Evolutionary conservation across 2,329 filamentous ascomycete species (phyloP), one percentile per base, ranked within the genome.

Genomic region (Colletotrichum sp.): DNA sequence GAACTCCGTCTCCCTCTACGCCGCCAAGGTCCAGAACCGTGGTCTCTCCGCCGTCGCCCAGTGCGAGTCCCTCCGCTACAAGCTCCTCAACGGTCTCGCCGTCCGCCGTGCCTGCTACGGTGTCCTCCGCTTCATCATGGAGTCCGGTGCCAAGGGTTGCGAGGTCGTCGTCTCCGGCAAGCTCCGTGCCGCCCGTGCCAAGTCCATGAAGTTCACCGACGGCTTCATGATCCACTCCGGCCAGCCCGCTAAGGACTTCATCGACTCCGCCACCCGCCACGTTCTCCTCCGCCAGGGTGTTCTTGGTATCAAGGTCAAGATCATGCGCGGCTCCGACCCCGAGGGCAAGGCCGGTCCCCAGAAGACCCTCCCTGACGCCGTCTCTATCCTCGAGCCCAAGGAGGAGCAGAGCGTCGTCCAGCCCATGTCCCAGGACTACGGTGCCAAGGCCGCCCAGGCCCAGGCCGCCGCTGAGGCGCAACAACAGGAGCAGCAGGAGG

Each of bases 141-240:
- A 99, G 95, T 95, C 92, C 83, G 97, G 97, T 86, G 97, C 97
- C 89, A 99, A 99, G 95, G 97, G 97, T 89, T 99, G 97, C 89
- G 97, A 99, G 92, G 97, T 99, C 82, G 97, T 99, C 87, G 97
- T 99, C 82, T 98, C 96, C 83, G 97, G 97, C 89, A 99, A 99
- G 94, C 95, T 99, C 84, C 94, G 97, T 87, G 97, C 97, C 88
- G 97, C 97, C 85, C 96, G 97, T 92, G 97, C 97, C 90, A 99
- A 99, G 95, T 95, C 93, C 91, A 99, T 99, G 97, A 99, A 99
- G 94, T 99, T 99, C 94, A 99, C 97, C 89, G 96, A 99, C 89
- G 97, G 97, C 88, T 99, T 99, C 95, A 99, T 99, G 97, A 99
- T 99, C 91, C 97, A 99, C 95, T 99, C 97, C 85, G 97, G 97